phyloP scores from a whole-genome alignment of 129 eudicot species.

The Escallonia herrerae region DNA sequence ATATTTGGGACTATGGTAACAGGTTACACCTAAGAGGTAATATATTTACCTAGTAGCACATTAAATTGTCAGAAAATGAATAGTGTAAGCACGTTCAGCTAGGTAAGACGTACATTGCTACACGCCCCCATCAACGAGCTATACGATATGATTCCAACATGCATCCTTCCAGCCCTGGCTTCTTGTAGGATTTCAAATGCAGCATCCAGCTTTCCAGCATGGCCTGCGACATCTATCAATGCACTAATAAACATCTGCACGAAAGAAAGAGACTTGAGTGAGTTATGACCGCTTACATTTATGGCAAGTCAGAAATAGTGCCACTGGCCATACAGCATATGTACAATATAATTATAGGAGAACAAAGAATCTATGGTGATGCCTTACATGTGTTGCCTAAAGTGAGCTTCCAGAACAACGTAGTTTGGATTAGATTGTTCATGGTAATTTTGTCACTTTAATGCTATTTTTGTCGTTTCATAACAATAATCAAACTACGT shows the following conservation, averaged over 20 bases:
- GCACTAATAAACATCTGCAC: constrained; percentile 90
- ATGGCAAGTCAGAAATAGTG: too few species aligned
- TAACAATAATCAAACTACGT: too few species aligned
- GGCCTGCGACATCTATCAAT: constrained; percentile 95
- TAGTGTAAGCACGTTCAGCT: not conserved
- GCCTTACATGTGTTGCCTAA: too few species aligned
- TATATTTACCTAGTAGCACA: too few species aligned
- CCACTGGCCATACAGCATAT: too few species aligned
- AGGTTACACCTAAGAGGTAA: not conserved
- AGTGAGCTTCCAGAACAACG: too few species aligned
- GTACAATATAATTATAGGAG: too few species aligned
- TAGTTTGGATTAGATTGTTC: too few species aligned
- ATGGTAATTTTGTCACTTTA: too few species aligned
- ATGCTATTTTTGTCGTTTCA: too few species aligned
- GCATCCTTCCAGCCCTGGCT: constrained; percentile 53
- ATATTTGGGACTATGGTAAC: not conserved
- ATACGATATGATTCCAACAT: constrained; percentile 69
- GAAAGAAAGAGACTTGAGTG: constrained; percentile 7
- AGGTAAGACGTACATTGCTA: constrained; percentile 62
- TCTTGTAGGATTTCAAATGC: constrained; percentile 75
- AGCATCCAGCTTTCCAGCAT: constrained; percentile 84
- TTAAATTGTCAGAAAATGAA: too few species aligned
- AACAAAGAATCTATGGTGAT: too few species aligned
- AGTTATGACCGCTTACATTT: not conserved
- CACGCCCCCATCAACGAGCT: constrained; percentile 99